Base-by-base conservation (phyloP, 441 rosid species). In the Lagerstroemia fauriei region DNA sequence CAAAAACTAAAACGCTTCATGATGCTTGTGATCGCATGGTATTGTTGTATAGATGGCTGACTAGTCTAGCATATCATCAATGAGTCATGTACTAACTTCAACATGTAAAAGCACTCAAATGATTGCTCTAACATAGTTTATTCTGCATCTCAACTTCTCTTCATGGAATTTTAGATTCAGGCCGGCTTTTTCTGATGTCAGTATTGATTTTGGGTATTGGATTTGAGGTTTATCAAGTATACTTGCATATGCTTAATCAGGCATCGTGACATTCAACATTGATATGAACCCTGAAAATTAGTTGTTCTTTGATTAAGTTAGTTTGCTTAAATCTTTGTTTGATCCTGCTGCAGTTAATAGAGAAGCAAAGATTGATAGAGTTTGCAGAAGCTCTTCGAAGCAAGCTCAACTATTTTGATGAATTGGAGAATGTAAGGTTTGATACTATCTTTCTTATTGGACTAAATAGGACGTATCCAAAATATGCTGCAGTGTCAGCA, bases 381-480 rank as follows among this genome's bases (percentile, higher is more conserved):
- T 95, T 95, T 90, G 98, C 95, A 8, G 98, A 95, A 84, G 99
- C 99, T 61, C 91, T 96, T 83, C 94, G 92, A 75, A 92, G 92
- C 87, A 95, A 93, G 93, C 99, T 96, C 87, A 93, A 92, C 86
- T 93, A 90, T 89, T 96, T 96, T 88, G 99, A 95, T 89, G 99
- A 96, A 90, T 88, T 96, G 97, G 99, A 96, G 96, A 95, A 96
- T 90, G 99, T 96, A 93, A 91, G 99, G 92, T 90, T 89, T 91
- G 91, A 84, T 85, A 77, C 89, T 89, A 56, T 81, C 92, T 86
- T 83, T 70, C 51, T 84, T 85, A 84, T 75, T 84, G 63, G 82
- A 78, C 34, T 69, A 4, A 38, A 61, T 25, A 50, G 17, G 63
- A 24, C 11, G 16, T 9, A 32, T 24, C 34, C 34, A 69, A n/a